Base-by-base conservation (phyloP, 495 filamentous ascomycete genomes). In the Penicillium cataractarum region DNA sequence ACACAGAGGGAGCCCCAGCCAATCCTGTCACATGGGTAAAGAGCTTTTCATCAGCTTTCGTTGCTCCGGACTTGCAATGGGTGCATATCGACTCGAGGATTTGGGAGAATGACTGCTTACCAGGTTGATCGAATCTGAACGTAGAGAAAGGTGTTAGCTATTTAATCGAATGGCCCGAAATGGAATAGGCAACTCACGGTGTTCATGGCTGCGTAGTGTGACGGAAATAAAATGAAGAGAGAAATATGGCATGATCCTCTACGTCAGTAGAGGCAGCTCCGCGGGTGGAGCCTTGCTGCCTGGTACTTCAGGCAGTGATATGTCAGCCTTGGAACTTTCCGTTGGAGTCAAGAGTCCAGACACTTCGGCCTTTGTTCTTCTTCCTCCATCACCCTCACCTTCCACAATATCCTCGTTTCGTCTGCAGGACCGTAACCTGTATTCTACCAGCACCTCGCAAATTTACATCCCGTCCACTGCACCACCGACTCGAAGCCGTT, bases 1-100 rank as follows among this genome's bases (percentile, higher is more conserved):
- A 91, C 76, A 65, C 91, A 92, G 57, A 98, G 88, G 62, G 88
- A 76, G 55, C 90, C 93, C 94, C 91, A 97, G 66, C 94, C 94
- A 68, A 89, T 62, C 91, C 91, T 94, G 63, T 70, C 44, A 33
- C 48, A n/a, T 21, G 22, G 37, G 50, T 56, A 62, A 60, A 55
- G 44, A 22, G 29, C 50, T 31, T 56, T 52, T 10, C 21, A 65
- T 78, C 63, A 78, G 74, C 63, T 52, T 60, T 7, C 63, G n/a
- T 48, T 31, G 31, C 53, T n/a, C 40, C 49, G 35, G 26, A 32
- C 7, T 10, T 53, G 21, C 15, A 6, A 40, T 46, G 13, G 24
- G 37, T 17, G 39, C 9, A 53, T 63, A 13, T 61, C 32, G 27
- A 63, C 24, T 31, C 27, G 35, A 26, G 15, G 37, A 32, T 24